A percentile compares a stretch with the other conserved stretches of the same genome.
These are phyloP conservation scores for Phaseolus lunatus DNA, from an alignment of 306 rosid species.

Conservation along the genomic window DNA sequence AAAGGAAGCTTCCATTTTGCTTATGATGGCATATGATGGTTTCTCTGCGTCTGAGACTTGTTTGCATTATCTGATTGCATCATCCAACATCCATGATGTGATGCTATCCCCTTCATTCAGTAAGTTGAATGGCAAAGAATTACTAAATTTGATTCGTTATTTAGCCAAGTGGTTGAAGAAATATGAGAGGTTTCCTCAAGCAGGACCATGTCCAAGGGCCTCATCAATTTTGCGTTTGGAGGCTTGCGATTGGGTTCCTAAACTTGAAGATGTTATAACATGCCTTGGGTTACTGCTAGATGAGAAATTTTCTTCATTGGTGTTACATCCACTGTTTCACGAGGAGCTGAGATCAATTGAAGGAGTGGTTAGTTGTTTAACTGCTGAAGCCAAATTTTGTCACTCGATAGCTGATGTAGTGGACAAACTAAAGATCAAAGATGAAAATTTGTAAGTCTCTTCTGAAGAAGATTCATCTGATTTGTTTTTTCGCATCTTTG, in stretches of 20 bases:
- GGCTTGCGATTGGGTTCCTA: constrained; percentile 82
- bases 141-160: constrained; percentile 67
- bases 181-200: constrained; percentile 85
- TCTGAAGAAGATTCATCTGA: constrained; percentile 21
- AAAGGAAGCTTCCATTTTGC: constrained; percentile 78
- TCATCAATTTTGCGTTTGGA: constrained; percentile 59
- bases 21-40: constrained; percentile 81
- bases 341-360: constrained; percentile 69
- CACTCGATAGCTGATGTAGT: constrained; percentile 58
- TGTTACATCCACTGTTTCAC: constrained; percentile 74
- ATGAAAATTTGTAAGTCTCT: constrained; percentile 31
- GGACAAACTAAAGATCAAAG: constrained; percentile 57
- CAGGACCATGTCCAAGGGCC: constrained; percentile 62
- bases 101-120: constrained; percentile 58
- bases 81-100: constrained; percentile 66
- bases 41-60: constrained; percentile 73
- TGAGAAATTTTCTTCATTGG: constrained; percentile 74
- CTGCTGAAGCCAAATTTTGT: constrained; percentile 68
- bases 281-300: constrained; percentile 71
- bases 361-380: constrained; percentile 58
- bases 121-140: constrained; percentile 74
- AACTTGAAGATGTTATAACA: constrained; percentile 70
- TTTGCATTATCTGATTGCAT: constrained; percentile 77
- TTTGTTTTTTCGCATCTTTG: not conserved
- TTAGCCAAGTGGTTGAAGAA: constrained; percentile 89